Base-by-base conservation (phyloP, 768 basidiomycete species). In the Rhizopogon roseolus region DNA sequence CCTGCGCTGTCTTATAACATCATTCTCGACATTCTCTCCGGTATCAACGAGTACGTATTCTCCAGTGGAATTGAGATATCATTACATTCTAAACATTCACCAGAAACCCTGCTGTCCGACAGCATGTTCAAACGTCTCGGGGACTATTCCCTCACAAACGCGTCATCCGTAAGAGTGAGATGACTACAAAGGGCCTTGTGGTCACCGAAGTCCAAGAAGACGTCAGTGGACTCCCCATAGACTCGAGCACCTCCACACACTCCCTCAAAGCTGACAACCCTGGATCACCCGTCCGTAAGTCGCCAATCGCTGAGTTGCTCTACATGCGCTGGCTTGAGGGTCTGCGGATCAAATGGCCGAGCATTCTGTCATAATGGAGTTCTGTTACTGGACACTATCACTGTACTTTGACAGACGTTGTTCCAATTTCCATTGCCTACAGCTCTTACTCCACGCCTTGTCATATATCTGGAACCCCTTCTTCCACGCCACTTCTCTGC, bases 241-340 rank as follows among this genome's bases (percentile, higher is more conserved):
- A 67, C 51, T 54, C 66, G 22, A 58, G 62, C 41, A 55, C 67
- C 6, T 60, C 75, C 5, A 64, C 62, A 49, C 57, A 65, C 59
- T 50, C 58, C 56, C 43, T 57, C 25, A 73, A 72, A 61, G 60
- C 58, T 41, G 73, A 73, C 22, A 78, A 82, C 29, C 63, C 76
- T 32, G 60, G 56, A 43, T 61, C 63, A 25, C 76, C 78, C 11
- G 67, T 75, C 51, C 80, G 82, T 57, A 88, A 86, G 67, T 94
- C 92, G 52, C 93, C 95, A 6, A 93, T 98, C 28, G 90, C 93
- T 19, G 96, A 98, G 67, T 79, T 98, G 58, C 74, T 98, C n/a
- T 98, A 98, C 68, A 86, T 95, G 80, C 84, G 96, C 46, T 98
- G 96, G 95, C 74, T 98, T 25, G 91, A 97, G 64, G 94, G 94